Evolutionary conservation across 768 basidiomycete species (phyloP).

Genomic region (Coprinopsis marcescibilis): DNA sequence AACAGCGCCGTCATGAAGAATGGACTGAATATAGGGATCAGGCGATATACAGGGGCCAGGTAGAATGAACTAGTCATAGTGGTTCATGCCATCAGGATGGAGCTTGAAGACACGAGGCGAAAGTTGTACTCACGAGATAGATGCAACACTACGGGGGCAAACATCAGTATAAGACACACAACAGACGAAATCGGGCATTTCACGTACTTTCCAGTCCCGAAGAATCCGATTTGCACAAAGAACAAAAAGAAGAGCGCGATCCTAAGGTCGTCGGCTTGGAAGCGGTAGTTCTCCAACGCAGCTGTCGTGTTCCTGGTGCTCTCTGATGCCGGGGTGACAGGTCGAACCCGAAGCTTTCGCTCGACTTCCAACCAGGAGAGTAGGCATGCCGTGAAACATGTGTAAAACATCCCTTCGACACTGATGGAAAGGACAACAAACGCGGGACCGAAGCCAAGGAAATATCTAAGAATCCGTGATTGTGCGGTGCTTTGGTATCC

Average conservation of each 20-base stretch:
- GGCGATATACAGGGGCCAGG: slow-evolving; percentile 79
- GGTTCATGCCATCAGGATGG: background rate
- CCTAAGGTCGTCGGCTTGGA: slow-evolving; percentile 57
- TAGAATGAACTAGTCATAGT: slow-evolving; percentile 60
- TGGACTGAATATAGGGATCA: slow-evolving; percentile 81
- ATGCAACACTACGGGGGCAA: slow-evolving; percentile 59
- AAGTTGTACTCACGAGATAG: slow-evolving; percentile 58
- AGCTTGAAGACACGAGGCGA: background rate
- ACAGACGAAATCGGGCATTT: background rate
- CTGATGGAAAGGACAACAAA: slow-evolving; percentile 80
- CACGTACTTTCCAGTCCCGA: slow-evolving; percentile 77
- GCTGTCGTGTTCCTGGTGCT: background rate
- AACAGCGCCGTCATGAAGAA: slow-evolving; percentile 76
- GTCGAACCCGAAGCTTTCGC: slow-evolving; percentile 19
- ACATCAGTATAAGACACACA: background rate
- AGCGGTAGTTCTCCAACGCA: slow-evolving; percentile 27
- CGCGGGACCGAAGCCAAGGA: slow-evolving; percentile 67
- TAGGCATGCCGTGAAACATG: slow-evolving; percentile 59
- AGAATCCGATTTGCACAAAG: slow-evolving; percentile 84
- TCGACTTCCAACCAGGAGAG: slow-evolving; percentile 68
- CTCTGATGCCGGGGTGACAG: background rate
- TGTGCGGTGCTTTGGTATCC: slow-evolving; percentile 30
- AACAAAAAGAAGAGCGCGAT: slow-evolving; percentile 80
- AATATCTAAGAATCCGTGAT: slow-evolving; percentile 54
- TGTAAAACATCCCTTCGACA: slow-evolving; percentile 75